Percentiles rank a stretch among this genome's conserved stretches.
phyloP scores from a whole-genome alignment of 108 stramenopile species.

The Skeletonema grethae region DNA sequence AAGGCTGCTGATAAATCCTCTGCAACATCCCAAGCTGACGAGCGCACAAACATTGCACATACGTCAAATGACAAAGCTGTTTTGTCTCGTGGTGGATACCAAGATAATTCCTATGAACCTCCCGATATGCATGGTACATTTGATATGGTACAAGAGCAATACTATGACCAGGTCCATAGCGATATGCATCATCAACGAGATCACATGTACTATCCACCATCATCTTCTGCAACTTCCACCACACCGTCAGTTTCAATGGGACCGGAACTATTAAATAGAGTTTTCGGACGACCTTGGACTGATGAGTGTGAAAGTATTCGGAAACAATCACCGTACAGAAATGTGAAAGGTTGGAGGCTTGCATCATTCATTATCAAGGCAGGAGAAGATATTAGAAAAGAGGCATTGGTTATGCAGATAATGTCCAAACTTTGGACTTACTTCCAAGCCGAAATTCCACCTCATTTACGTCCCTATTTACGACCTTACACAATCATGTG shows the following conservation, averaged over 20 bases:
- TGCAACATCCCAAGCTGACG: constrained; percentile 8
- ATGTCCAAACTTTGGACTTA: constrained; percentile 76
- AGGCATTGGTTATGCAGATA: constrained; percentile 89
- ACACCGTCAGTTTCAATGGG: constrained; percentile 29
- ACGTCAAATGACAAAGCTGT: constrained; percentile 26
- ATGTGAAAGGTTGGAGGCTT: constrained; percentile 80
- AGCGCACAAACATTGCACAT: background rate
- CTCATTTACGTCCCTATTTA: constrained; percentile 67
- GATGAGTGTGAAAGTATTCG: constrained; percentile 74
- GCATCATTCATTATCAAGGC: constrained; percentile 89
- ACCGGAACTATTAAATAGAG: constrained; percentile 62
- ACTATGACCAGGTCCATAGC: constrained; percentile 69
- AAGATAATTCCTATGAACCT: constrained; percentile 21
- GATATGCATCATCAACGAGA: constrained; percentile 53
- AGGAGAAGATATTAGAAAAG: constrained; percentile 89
- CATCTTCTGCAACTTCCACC: constrained; percentile 1
- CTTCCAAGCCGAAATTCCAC: constrained; percentile 80
- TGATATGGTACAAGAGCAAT: constrained; percentile 62
- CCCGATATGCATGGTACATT: constrained; percentile 37
- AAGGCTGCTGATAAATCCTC: background rate
- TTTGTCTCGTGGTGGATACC: constrained; percentile 41
- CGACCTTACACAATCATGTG: constrained; percentile 92
- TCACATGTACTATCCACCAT: constrained; percentile 12
- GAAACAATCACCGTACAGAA: constrained; percentile 72
- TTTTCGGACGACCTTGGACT: constrained; percentile 79